These are phyloP conservation scores for Trametes punicea DNA, from an alignment of 768 basidiomycete genomes.

Conservation along the genomic window DNA sequence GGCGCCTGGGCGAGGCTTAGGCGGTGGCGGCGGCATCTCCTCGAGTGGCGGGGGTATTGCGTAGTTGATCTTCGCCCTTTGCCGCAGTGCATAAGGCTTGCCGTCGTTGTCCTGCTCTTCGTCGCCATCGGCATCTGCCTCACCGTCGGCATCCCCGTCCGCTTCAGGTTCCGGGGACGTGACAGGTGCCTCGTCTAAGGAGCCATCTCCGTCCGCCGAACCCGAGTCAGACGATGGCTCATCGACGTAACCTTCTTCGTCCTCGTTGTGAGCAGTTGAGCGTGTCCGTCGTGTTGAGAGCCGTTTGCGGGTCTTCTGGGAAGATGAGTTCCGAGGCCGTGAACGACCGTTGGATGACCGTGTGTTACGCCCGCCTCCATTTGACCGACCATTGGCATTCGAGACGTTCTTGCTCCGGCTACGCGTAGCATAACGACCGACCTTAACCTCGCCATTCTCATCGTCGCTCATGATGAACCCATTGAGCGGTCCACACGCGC, in stretches of 20 bases:
- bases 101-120: constrained; percentile 47
- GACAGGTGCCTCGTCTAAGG: constrained; percentile 51
- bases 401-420: constrained; percentile 36
- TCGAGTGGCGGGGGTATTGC: constrained; percentile 80
- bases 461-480: constrained; percentile 45
- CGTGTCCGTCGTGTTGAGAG: constrained; percentile 24
- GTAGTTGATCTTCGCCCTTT: constrained; percentile 69
- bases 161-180: constrained; percentile 37
- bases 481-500: constrained; percentile 20
- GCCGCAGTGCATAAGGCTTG: constrained; percentile 62
- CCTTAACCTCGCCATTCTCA: constrained; percentile 24
- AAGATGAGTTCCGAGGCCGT: constrained; percentile 25
- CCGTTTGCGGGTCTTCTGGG: constrained; percentile 20
- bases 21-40: constrained; percentile 50
- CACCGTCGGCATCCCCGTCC: constrained; percentile 39
- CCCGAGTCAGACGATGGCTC: constrained; percentile 40
- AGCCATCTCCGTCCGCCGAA: constrained; percentile 54
- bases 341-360: constrained; percentile 24
- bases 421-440: constrained; percentile 38
- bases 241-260: constrained; percentile 50
- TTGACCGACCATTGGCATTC: constrained; percentile 23
- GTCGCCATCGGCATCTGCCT: constrained; percentile 43
- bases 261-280: constrained; percentile 27
- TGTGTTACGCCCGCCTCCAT: constrained; percentile 26
- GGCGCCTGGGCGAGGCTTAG: constrained; percentile 29